phyloP scores from a whole-genome alignment of 108 stramenopile genomes.

The Pseudonitzschia delicatissima region DNA sequence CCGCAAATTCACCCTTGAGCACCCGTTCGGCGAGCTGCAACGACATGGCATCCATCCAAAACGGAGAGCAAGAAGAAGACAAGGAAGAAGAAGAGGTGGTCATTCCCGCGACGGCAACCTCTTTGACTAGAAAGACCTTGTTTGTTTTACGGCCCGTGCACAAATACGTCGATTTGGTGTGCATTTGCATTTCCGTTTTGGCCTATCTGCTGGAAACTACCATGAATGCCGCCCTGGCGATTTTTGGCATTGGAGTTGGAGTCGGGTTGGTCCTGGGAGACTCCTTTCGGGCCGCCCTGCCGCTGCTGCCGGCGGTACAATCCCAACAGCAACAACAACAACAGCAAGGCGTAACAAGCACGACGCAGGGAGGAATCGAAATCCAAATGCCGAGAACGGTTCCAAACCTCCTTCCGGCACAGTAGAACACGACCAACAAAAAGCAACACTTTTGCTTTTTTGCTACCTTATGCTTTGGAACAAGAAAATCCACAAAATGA shows the following conservation, averaged over 20 bases:
- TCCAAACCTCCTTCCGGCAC: neutral
- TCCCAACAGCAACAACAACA: neutral
- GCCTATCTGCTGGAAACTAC: slow-evolving; percentile 3
- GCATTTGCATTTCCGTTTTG: neutral
- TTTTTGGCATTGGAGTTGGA: slow-evolving; percentile 41
- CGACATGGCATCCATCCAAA: no score
- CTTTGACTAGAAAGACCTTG: neutral
- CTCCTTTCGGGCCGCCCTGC: slow-evolving; percentile 15
- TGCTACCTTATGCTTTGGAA: no score
- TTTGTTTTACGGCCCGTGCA: neutral
- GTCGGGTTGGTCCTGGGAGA: slow-evolving; percentile 43
- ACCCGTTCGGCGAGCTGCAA: no score
- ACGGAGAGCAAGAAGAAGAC: neutral
- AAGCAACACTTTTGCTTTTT: no score
- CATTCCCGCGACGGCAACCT: neutral
- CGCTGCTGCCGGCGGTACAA: neutral
- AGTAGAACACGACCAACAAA: no score
- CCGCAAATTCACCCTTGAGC: no score
- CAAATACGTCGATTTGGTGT: neutral
- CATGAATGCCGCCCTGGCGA: slow-evolving; percentile 31
- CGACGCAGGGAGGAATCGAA: neutral
- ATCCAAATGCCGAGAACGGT: neutral
- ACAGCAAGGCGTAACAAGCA: neutral
- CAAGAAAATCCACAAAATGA: no score
- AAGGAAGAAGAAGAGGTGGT: neutral